Evolutionary conservation across 805 yeast species (phyloP).

Genomic region (Hanseniaspora meyeri): DNA sequence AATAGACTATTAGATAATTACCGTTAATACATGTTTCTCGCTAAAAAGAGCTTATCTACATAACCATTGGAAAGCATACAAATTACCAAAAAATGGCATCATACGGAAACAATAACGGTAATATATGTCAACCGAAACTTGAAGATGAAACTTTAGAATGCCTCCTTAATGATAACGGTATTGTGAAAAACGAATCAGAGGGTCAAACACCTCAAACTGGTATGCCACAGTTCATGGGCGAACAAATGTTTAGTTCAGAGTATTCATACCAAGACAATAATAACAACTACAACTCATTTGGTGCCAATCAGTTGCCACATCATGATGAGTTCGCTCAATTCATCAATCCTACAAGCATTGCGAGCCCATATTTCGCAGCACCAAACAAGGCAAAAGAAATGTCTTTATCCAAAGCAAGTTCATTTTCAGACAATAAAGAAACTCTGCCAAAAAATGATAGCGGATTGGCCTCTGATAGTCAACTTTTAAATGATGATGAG

Average conservation of each 20-base stretch:
- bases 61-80: not conserved
- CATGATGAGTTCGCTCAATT: not conserved
- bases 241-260: not conserved
- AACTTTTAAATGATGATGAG: slow-evolving; percentile 26
- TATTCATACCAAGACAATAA: not conserved
- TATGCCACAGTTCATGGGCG: not conserved
- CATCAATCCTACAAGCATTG: not conserved
- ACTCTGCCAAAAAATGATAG: not conserved
- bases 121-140: not conserved
- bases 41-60: no score
- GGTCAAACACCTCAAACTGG: not conserved
- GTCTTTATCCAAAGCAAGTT: not conserved
- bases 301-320: not conserved
- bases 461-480: not conserved
- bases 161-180: not conserved
- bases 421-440: not conserved
- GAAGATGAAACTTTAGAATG: not conserved
- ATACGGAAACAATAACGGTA: not conserved
- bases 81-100: not conserved
- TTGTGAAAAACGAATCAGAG: not conserved
- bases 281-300: not conserved
- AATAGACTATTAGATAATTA: no score
- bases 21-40: not conserved
- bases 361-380: not conserved
- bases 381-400: not conserved